These are phyloP conservation scores for Candida golubevii DNA, from an alignment of 805 yeast genomes.

Conservation along the genomic window DNA sequence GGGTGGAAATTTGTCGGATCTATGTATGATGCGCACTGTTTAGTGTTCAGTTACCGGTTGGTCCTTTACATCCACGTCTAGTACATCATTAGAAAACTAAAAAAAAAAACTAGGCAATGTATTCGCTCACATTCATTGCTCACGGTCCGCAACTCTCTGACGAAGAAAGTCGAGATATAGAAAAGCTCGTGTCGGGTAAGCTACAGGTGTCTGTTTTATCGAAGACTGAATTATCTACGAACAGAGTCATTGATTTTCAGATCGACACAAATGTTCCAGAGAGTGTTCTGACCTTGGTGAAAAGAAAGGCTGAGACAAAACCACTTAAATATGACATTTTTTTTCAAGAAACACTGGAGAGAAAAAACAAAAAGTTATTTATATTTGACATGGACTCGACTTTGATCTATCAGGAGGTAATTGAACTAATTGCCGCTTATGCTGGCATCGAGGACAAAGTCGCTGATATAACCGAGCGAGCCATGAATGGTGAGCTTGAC, in stretches of 20 bases:
- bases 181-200: slow-evolving; percentile 8
- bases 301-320: slow-evolving; percentile 7
- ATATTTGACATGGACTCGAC: slow-evolving; percentile 99
- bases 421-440: slow-evolving; percentile 89
- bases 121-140: slow-evolving; percentile 16
- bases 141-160: slow-evolving; percentile 11
- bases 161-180: slow-evolving; percentile 10
- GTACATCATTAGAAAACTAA: too few species aligned
- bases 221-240: slow-evolving; percentile 14
- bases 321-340: slow-evolving; percentile 25
- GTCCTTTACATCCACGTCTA: too few species aligned
- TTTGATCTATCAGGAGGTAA: slow-evolving; percentile 91
- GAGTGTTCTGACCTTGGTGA: slow-evolving; percentile 9
- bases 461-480: slow-evolving; percentile 82
- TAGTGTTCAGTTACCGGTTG: too few species aligned
- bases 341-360: slow-evolving; percentile 23
- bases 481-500: slow-evolving; percentile 96
- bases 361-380: slow-evolving; percentile 50
- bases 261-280: slow-evolving; percentile 15
- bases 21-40: too few species aligned
- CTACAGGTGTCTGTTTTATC: slow-evolving; percentile 10
- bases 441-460: slow-evolving; percentile 90
- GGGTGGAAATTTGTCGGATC: too few species aligned
- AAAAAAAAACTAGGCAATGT: slow-evolving; percentile 5
- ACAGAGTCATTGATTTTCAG: slow-evolving; percentile 17